Conservation (phyloP, 495 filamentous ascomycete genomes). For the Margaritispora aquatica region DNA sequence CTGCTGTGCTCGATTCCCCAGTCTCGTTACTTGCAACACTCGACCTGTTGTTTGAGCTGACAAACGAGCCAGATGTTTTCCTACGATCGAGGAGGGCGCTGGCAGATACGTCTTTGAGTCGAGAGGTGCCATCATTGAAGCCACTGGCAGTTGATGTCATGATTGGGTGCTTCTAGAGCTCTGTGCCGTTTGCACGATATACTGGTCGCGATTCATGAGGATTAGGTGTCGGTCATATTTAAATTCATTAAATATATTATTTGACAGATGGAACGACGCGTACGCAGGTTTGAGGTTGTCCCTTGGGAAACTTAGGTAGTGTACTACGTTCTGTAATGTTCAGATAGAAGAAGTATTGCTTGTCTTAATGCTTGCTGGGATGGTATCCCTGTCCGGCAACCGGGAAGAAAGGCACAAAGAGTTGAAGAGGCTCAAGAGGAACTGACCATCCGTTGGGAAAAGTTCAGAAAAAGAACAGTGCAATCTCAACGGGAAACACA, state of each 20-base stretch:
- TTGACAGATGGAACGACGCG: neutral
- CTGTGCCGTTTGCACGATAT: neutral
- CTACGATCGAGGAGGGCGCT: slow-evolving; percentile 9
- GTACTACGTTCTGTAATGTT: too few relatives aligned
- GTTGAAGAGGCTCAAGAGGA: neutral
- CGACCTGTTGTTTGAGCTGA: slow-evolving; percentile 5
- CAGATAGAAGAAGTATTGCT: neutral
- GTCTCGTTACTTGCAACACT: slow-evolving; percentile 16
- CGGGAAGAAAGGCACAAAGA: neutral
- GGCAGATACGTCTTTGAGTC: slow-evolving; percentile 8
- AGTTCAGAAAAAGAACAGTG: neutral
- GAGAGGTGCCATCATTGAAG: neutral
- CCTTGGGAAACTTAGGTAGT: neutral
- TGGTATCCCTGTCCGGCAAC: neutral
- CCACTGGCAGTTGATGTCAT: slow-evolving; percentile 14
- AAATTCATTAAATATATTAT: too few relatives aligned
- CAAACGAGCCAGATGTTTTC: slow-evolving; percentile 14
- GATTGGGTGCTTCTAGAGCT: neutral
- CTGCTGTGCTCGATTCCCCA: slow-evolving; percentile 20
- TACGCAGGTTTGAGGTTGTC: neutral
- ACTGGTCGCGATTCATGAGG: neutral
- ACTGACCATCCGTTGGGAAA: neutral
- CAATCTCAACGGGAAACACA: too few relatives aligned
- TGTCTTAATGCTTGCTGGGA: neutral
- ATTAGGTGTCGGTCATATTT: too few relatives aligned